phyloP scores from a whole-genome alignment of 306 rosid genomes.

The Alnus glutinosa region DNA sequence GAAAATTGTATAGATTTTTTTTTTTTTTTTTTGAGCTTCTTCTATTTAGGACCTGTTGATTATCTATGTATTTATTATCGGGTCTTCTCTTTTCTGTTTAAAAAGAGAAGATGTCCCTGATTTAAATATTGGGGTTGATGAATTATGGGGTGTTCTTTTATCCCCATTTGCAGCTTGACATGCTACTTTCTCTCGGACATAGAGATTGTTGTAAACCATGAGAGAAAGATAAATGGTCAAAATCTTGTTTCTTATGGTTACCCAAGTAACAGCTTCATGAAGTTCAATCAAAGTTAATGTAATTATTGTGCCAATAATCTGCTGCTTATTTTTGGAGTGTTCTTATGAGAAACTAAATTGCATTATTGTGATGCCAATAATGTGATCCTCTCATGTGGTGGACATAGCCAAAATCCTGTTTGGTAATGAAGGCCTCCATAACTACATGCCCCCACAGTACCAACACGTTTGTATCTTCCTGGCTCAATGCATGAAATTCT shows the following conservation, averaged over 20 bases:
- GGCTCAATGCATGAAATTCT: constrained; percentile 19
- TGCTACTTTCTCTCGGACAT: neutral
- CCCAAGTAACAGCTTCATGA: neutral
- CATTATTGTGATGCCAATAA: constrained; percentile 11
- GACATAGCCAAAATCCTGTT: constrained; percentile 16
- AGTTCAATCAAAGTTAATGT: constrained; percentile 1
- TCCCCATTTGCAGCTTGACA: constrained; percentile 23
- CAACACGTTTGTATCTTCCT: constrained; percentile 22
- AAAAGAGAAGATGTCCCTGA: constrained; percentile 30
- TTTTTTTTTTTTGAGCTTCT: constrained; percentile 18
- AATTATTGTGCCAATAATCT: constrained; percentile 11
- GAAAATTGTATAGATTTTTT: constrained; percentile 40
- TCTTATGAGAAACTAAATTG: neutral
- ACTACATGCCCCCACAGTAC: neutral
- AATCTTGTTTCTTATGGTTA: neutral
- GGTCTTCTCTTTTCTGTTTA: constrained; percentile 9
- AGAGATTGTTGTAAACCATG: neutral
- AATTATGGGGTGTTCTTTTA: constrained; percentile 20
- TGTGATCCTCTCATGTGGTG: constrained; percentile 38
- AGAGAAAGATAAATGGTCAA: neutral
- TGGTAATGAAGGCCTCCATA: constrained; percentile 9
- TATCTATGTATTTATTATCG: constrained; percentile 24
- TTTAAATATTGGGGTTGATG: constrained; percentile 31
- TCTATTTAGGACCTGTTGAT: constrained; percentile 12
- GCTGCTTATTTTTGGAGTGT: neutral